phyloP scores from a whole-genome alignment of 2,329 filamentous ascomycete species.

The Clarireedia homoeocarpa region DNA sequence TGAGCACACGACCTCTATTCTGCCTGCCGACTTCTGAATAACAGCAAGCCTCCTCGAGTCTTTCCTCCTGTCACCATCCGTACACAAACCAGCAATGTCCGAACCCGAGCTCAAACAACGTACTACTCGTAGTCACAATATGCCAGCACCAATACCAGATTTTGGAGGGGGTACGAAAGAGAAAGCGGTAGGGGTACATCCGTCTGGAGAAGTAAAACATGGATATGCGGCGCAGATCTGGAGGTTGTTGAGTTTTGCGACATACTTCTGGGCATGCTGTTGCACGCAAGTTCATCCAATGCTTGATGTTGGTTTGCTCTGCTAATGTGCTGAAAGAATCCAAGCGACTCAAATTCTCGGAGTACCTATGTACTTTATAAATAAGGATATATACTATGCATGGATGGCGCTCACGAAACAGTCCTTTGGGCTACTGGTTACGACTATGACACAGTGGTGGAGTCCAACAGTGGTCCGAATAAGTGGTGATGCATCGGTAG shows the following conservation, averaged over 20 bases:
- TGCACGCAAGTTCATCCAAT: constrained; percentile 22
- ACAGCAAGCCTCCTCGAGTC: no score
- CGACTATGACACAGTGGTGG: constrained; percentile 79
- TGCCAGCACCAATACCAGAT: constrained; percentile 6
- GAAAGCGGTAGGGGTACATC: constrained; percentile 23
- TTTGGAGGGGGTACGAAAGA: constrained; percentile 11
- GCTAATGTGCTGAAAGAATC: constrained; percentile 40
- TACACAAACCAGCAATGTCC: constrained; percentile 15
- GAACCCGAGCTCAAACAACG: constrained; percentile 22
- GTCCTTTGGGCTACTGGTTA: constrained; percentile 70
- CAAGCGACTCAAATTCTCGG: constrained; percentile 69
- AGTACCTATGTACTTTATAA: constrained; percentile 65
- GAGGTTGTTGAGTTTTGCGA: constrained; percentile 22
- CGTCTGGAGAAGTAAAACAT: constrained; percentile 29
- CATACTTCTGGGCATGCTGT: constrained; percentile 25
- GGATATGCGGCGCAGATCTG: constrained; percentile 22
- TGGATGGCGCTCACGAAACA: constrained; percentile 86
- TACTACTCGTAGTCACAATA: constrained; percentile 2
- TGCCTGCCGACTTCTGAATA: not conserved
- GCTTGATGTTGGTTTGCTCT: not conserved
- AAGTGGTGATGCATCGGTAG: constrained; percentile 74
- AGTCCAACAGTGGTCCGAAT: constrained; percentile 76
- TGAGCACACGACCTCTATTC: not conserved
- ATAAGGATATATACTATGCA: constrained; percentile 70
- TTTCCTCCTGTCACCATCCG: not conserved